A percentile compares a stretch with the other conserved stretches of the same genome.
Conservation (phyloP, 2,329 filamentous ascomycete genomes). For the Fusarium sp. region DNA sequence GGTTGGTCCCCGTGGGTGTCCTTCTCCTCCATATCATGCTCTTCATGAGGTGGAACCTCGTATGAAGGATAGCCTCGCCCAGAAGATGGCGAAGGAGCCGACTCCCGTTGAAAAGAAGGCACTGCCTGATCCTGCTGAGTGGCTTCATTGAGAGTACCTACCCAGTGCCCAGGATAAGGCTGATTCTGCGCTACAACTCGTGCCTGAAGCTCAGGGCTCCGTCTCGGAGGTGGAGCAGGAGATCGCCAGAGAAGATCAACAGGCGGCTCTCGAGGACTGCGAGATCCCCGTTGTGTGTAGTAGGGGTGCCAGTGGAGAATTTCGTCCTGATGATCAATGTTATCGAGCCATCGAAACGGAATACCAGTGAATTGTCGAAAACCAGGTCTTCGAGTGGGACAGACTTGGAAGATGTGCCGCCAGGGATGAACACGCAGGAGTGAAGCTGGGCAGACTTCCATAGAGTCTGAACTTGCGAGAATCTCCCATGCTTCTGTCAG, state of each 20-base stretch:
- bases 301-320: constrained; percentile 18
- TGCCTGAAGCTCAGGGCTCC: neutral
- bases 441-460: constrained; percentile 28
- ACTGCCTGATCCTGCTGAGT: neutral
- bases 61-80: neutral
- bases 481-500: constrained; percentile 14
- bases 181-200: accelerated
- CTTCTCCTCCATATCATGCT: constrained; percentile 7
- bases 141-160: neutral
- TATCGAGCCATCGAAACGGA: constrained; percentile 1
- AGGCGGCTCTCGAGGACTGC: too few species aligned
- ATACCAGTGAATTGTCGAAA: constrained; percentile 1
- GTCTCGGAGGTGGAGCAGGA: neutral
- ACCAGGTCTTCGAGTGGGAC: too few species aligned
- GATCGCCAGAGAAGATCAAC: neutral
- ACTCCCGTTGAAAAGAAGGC: neutral
- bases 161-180: neutral
- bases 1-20: neutral
- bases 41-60: neutral
- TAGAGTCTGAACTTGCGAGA: constrained; percentile 15
- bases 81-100: neutral
- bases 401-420: constrained; percentile 6
- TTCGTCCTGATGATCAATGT: constrained; percentile 1
- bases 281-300: neutral
- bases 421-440: constrained; percentile 4